Conservation (phyloP, 345 rosid genomes). For the Salix brachista region DNA sequence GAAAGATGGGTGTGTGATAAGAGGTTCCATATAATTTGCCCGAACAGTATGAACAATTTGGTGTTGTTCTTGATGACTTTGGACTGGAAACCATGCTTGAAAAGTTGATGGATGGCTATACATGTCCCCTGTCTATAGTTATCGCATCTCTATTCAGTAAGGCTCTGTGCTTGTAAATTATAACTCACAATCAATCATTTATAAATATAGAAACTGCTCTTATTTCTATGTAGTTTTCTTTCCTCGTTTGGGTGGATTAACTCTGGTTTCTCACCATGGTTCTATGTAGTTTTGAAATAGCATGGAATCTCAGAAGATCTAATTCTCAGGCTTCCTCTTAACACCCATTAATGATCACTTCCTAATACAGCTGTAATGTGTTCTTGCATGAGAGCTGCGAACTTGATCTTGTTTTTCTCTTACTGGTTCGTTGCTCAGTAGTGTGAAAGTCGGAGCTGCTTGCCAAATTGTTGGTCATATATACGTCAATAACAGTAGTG, state of each 20-base stretch:
- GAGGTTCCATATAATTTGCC: slow-evolving; percentile 77
- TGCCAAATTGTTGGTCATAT: not conserved
- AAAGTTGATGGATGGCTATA: slow-evolving; percentile 65
- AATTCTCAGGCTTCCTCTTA: not conserved
- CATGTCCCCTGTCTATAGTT: slow-evolving; percentile 73
- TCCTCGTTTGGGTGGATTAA: slow-evolving; percentile 72
- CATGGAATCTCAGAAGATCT: not conserved
- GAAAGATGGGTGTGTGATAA: slow-evolving; percentile 75
- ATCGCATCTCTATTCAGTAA: not conserved
- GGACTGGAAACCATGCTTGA: slow-evolving; percentile 78
- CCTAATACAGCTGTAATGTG: not conserved
- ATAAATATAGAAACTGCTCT: not conserved
- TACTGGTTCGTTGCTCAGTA: not conserved
- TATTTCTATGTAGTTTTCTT: slow-evolving; percentile 56
- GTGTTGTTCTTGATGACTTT: slow-evolving; percentile 91
- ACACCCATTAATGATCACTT: not conserved
- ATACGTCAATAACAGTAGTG: no score
- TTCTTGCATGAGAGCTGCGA: not conserved
- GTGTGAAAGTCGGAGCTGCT: not conserved
- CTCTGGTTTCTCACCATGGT: slow-evolving; percentile 97
- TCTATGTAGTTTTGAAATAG: slow-evolving; percentile 31
- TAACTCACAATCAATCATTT: not conserved
- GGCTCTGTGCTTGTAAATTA: not conserved
- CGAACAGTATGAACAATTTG: slow-evolving; percentile 93
- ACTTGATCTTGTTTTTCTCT: not conserved